These are phyloP conservation scores for Scorias spongiosa DNA, from an alignment of 2,329 filamentous ascomycete species.

Conservation along the genomic window DNA sequence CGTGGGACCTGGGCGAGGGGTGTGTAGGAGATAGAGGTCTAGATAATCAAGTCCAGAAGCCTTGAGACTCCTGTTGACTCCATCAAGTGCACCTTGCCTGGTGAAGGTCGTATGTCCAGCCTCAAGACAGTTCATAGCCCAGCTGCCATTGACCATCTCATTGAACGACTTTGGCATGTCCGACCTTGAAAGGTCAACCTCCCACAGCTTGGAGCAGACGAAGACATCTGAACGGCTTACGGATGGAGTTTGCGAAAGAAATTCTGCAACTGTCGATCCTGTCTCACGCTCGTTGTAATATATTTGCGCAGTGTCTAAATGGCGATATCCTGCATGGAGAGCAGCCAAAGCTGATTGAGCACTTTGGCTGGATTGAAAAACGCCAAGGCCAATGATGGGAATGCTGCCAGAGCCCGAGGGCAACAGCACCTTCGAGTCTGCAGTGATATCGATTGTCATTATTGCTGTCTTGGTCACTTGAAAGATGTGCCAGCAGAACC, in stretches of 20 bases:
- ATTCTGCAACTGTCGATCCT: slow-evolving; percentile 3
- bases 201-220: slow-evolving; percentile 5
- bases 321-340: slow-evolving; percentile 36
- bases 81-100: slow-evolving; percentile 1
- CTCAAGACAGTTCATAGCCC: slow-evolving; percentile 3
- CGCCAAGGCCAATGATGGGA: slow-evolving; percentile 52
- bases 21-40: slow-evolving; percentile 53
- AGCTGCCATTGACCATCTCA: slow-evolving; percentile 3
- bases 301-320: slow-evolving; percentile 49
- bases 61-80: slow-evolving; percentile 2
- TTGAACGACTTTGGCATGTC: slow-evolving; percentile 7
- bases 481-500: too few species aligned
- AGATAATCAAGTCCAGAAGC: slow-evolving; percentile 31
- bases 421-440: slow-evolving; percentile 29
- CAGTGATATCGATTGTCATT: too few species aligned
- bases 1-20: slow-evolving; percentile 36
- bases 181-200: slow-evolving; percentile 4
- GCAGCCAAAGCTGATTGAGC: slow-evolving; percentile 25
- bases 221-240: slow-evolving; percentile 1
- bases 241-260: background rate
- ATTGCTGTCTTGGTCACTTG: too few species aligned
- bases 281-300: slow-evolving; percentile 45
- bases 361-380: slow-evolving; percentile 47
- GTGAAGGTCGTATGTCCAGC: slow-evolving; percentile 6
- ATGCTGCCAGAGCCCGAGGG: slow-evolving; percentile 36